Evolutionary conservation across 1,139 yeast species (phyloP).

Genomic region (Maudiozyma humilis): DNA sequence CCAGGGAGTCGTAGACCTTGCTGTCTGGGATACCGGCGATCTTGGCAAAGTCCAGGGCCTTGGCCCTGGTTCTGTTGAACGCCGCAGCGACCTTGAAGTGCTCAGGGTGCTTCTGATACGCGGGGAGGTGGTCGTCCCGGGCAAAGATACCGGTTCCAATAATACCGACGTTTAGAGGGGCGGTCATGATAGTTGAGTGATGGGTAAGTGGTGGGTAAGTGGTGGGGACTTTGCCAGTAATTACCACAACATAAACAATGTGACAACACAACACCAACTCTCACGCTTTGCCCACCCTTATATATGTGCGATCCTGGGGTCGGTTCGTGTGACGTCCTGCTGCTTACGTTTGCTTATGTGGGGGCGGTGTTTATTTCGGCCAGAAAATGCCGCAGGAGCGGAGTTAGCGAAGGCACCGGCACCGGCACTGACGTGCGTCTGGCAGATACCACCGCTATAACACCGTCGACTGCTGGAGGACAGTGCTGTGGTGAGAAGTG

Average conservation of each 20-base stretch:
- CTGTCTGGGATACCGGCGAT: constrained; percentile 43
- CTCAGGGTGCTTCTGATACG: constrained; percentile 41
- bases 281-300: too few relatives aligned
- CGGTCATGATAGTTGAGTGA: too few relatives aligned
- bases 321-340: not conserved
- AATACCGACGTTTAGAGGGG: constrained; percentile 52
- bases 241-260: too few relatives aligned
- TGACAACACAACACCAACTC: too few relatives aligned
- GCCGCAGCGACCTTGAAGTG: constrained; percentile 49
- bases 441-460: not conserved
- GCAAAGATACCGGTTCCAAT: constrained; percentile 94
- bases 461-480: too few relatives aligned
- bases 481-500: too few relatives aligned
- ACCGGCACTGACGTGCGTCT: not conserved
- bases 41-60: constrained; percentile 74
- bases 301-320: not conserved
- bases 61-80: constrained; percentile 72
- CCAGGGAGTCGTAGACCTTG: constrained; percentile 60
- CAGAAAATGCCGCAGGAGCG: not conserved
- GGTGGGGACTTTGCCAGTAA: not conserved
- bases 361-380: not conserved
- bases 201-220: not conserved
- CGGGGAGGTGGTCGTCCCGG: constrained; percentile 71
- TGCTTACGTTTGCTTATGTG: not conserved
- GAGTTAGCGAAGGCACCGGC: not conserved